Evolutionary conservation across 2,329 filamentous ascomycete species (phyloP).

Genomic region (Pezicula radicicola): DNA sequence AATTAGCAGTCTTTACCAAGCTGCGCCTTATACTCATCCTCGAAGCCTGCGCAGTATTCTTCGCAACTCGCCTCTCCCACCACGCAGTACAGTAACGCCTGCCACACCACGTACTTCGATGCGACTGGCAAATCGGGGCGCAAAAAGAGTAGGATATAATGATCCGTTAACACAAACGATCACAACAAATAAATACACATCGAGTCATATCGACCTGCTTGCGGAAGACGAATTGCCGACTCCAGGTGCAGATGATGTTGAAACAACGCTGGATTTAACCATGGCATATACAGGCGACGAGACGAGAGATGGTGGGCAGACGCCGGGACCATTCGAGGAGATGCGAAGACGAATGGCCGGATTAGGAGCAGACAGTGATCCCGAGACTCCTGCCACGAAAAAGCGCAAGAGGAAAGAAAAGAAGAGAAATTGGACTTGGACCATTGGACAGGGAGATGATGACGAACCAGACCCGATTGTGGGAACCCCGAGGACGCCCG

Average conservation of each 20-base stretch:
- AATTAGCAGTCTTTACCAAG: conserved; percentile 20
- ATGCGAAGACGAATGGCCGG: conserved; percentile 56
- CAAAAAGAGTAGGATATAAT: conserved; percentile 55
- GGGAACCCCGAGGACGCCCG: conserved; percentile 12
- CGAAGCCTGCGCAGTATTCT: conserved; percentile 60
- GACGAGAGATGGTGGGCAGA: conserved; percentile 58
- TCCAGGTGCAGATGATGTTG: conserved; percentile 27
- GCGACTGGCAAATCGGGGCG: conserved; percentile 46
- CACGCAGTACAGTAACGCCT: conserved; percentile 46
- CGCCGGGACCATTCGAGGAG: conserved; percentile 61
- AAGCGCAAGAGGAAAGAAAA: conserved; percentile 55
- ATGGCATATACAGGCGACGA: conserved; percentile 52
- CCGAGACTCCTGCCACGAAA: conserved; percentile 28
- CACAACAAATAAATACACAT: conserved; percentile 58
- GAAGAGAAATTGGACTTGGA: conserved; percentile 65
- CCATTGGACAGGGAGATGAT: conserved; percentile 51
- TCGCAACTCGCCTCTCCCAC: conserved; percentile 62
- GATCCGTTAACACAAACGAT: conserved; percentile 63
- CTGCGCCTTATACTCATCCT: conserved; percentile 55
- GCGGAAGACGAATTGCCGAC: conserved; percentile 43
- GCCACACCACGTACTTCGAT: conserved; percentile 52
- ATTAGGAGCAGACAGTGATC: conserved; percentile 35
- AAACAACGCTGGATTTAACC: conserved; percentile 44
- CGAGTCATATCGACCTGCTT: conserved; percentile 58
- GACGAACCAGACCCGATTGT: conserved; percentile 32